Evolutionary conservation across 306 rosid genomes (phyloP).

Genomic region (Lathyrus oleraceus): DNA sequence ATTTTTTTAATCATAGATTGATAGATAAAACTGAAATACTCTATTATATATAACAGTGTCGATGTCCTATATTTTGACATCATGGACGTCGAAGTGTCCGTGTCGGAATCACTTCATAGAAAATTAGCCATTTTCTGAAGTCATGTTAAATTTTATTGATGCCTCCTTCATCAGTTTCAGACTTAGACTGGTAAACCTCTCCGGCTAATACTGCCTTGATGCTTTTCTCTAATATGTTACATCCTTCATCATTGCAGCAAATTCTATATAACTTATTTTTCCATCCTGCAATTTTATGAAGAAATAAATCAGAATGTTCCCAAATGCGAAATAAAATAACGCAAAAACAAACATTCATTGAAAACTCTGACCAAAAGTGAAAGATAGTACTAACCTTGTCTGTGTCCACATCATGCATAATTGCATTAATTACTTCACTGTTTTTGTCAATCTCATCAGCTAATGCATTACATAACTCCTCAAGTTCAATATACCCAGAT

Average conservation of each 20-base stretch:
- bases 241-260: constrained; percentile 88
- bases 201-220: constrained; percentile 88
- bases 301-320: constrained; percentile 1
- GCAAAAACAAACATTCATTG: not conserved
- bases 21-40: too few species aligned
- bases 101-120: too few species aligned
- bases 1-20: too few species aligned
- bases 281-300: constrained; percentile 62
- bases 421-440: constrained; percentile 68
- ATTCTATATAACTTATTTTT: constrained; percentile 77
- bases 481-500: constrained; percentile 76
- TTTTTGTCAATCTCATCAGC: constrained; percentile 62
- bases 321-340: not conserved
- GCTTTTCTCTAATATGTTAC: constrained; percentile 97
- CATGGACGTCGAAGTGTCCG: too few species aligned
- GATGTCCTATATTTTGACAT: too few species aligned
- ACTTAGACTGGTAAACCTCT: constrained; percentile 77
- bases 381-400: constrained; percentile 66
- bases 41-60: too few species aligned
- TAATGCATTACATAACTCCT: constrained; percentile 69
- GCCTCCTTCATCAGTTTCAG: constrained; percentile 68
- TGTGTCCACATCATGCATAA: constrained; percentile 89
- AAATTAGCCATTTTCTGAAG: too few species aligned
- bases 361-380: not conserved
- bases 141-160: constrained; percentile 45